Percentiles rank a stretch among this genome's conserved stretches.
Evolutionary conservation across 2,329 filamentous ascomycete genomes (phyloP).

Genomic region (Hypoxylon sp.): DNA sequence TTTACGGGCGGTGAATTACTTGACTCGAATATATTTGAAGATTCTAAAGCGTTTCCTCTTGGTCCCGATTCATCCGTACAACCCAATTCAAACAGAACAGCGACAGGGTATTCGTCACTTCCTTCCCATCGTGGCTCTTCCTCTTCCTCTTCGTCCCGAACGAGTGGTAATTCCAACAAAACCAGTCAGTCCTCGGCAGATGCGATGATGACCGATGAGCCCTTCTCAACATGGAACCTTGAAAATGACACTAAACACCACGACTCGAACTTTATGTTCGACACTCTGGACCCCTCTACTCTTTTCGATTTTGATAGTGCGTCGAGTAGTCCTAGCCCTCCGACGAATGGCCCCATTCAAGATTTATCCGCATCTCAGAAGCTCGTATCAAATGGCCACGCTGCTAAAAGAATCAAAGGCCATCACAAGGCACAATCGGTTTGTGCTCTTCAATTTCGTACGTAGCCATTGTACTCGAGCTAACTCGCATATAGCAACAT

Average conservation of each 20-base stretch:
- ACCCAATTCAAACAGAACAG: conserved; percentile 27
- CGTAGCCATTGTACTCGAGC: conserved; percentile 32
- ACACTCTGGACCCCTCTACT: conserved; percentile 51
- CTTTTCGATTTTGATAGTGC: conserved; percentile 72
- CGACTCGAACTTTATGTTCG: conserved; percentile 47
- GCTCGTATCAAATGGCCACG: conserved; percentile 41
- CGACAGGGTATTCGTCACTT: conserved; percentile 34
- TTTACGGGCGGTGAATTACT: conserved; percentile 51
- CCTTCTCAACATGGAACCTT: conserved; percentile 39
- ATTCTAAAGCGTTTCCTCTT: conserved; percentile 43
- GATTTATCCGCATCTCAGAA: conserved; percentile 34
- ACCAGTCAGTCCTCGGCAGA: conserved; percentile 52
- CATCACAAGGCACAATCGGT: conserved; percentile 51
- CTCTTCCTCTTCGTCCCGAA: conserved; percentile 52
- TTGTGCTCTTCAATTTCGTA: conserved; percentile 31
- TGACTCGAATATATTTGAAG: conserved; percentile 34
- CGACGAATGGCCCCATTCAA: conserved; percentile 43
- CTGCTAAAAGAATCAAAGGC: conserved; percentile 50
- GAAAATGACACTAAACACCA: conserved; percentile 38
- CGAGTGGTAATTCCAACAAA: conserved; percentile 48
- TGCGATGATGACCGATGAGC: conserved; percentile 49
- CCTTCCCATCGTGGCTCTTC: conserved; percentile 53
- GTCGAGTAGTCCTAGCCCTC: conserved; percentile 68
- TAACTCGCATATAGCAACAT: conserved; percentile 62
- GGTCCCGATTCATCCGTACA: conserved; percentile 29